Conservation (phyloP, 352 stramenopile genomes). For the Pythium aphanidermatum region DNA sequence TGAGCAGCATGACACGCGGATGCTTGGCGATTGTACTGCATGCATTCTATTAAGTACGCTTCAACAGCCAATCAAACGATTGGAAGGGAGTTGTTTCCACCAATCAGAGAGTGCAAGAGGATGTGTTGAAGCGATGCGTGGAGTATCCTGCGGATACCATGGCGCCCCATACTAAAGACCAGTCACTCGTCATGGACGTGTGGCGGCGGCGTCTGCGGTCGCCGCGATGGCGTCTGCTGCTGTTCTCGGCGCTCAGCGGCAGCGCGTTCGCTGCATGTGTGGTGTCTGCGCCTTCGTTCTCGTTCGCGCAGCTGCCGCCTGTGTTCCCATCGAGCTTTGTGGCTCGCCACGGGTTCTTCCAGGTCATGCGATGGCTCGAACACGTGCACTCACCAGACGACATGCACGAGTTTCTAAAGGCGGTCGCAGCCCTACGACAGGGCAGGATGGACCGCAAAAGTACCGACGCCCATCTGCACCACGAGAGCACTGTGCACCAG, state of each 20-base stretch:
- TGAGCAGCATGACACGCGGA: not conserved
- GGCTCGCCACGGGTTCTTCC: conserved; percentile 36
- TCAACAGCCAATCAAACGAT: no score
- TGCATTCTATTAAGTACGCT: no score
- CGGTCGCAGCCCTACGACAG: not conserved
- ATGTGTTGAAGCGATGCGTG: no score
- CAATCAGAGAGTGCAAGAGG: no score
- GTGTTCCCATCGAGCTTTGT: conserved; percentile 27
- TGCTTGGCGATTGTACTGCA: no score
- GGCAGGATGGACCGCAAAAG: no score
- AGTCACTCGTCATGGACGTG: not conserved
- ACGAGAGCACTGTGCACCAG: not conserved
- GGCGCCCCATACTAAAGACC: no score
- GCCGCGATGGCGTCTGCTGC: conserved; percentile 14
- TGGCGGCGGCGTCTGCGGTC: not conserved
- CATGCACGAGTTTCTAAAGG: conserved; percentile 23
- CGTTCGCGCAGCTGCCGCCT: conserved; percentile 28
- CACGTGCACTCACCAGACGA: conserved; percentile 33
- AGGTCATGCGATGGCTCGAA: conserved; percentile 52
- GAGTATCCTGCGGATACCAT: no score
- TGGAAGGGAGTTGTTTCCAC: no score
- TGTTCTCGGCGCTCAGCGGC: conserved; percentile 21
- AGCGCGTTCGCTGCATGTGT: conserved; percentile 24
- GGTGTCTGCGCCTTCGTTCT: conserved; percentile 23
- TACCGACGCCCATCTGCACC: no score